Evolutionary conservation across 305 asterid genomes (phyloP).

Genomic region (Fraxinus baroniana): DNA sequence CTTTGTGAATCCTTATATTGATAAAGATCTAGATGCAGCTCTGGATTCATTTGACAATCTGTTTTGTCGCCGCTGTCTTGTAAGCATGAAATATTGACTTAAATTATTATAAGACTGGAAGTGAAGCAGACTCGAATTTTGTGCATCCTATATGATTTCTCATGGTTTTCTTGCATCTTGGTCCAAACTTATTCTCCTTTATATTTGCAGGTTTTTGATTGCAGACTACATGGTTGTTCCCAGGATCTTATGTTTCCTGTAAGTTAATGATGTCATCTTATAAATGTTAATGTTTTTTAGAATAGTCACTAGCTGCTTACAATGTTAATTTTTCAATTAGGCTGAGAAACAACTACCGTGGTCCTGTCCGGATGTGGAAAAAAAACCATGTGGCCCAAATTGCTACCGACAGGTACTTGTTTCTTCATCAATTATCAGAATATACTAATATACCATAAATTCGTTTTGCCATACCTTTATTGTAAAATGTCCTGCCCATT

Average conservation of each 20-base stretch:
- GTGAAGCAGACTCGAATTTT: neutral
- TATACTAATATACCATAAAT: neutral
- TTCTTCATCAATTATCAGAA: conserved; percentile 11
- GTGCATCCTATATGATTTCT: conserved; percentile 18
- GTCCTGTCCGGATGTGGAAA: conserved; percentile 53
- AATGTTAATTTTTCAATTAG: conserved; percentile 38
- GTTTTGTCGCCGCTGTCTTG: conserved; percentile 92
- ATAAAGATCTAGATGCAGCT: conserved; percentile 89
- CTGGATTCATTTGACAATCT: conserved; percentile 90
- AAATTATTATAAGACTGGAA: neutral
- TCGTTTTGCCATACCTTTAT: neutral
- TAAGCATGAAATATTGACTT: conserved; percentile 39
- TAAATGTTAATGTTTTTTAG: conserved; percentile 21
- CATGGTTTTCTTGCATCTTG: conserved; percentile 19
- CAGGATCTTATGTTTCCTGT: conserved; percentile 87
- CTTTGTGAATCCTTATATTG: conserved; percentile 60
- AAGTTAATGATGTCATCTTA: conserved; percentile 30
- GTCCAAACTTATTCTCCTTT: conserved; percentile 19
- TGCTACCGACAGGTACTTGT: conserved; percentile 67
- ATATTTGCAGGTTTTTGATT: conserved; percentile 79
- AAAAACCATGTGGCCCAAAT: conserved; percentile 70
- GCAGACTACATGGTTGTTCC: conserved; percentile 95
- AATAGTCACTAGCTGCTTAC: conserved; percentile 21
- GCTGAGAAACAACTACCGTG: conserved; percentile 61
- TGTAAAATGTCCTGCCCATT: conserved; percentile 10